A percentile compares a stretch with the other conserved stretches of the same genome.
Evolutionary conservation across 345 rosid genomes (phyloP).

Genomic region (Turritis glabra): DNA sequence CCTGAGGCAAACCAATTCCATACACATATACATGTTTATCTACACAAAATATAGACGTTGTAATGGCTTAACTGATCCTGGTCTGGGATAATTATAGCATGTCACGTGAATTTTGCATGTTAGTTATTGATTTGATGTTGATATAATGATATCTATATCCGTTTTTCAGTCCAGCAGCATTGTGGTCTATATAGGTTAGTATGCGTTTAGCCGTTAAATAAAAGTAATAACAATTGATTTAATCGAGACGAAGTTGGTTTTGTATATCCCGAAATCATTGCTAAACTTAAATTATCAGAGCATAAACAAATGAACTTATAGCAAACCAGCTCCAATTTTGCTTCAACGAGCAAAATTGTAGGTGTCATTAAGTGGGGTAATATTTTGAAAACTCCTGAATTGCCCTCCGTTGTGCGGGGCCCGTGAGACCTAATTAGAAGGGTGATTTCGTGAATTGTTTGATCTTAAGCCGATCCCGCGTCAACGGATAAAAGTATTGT

Average conservation of each 20-base stretch:
- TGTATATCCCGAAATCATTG: not conserved
- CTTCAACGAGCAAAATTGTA: not conserved
- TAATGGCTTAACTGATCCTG: not conserved
- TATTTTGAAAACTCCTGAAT: too few species aligned
- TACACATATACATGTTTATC: constrained; percentile 17
- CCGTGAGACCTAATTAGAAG: not conserved
- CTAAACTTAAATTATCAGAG: too few species aligned
- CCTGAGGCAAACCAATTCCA: constrained; percentile 16
- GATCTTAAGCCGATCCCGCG: not conserved
- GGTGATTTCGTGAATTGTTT: not conserved
- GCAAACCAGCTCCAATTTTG: not conserved
- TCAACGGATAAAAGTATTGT: not conserved
- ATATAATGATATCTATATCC: constrained; percentile 1
- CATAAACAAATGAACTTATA: not conserved
- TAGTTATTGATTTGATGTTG: not conserved
- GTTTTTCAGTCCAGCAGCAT: constrained; percentile 3
- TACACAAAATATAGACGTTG: constrained; percentile 7
- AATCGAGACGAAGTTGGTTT: not conserved
- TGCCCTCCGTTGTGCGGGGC: too few species aligned
- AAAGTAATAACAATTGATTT: not conserved
- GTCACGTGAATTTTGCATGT: constrained; percentile 27
- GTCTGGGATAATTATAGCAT: constrained; percentile 21
- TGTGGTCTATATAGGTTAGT: not conserved
- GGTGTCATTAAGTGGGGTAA: too few species aligned
- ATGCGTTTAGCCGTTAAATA: not conserved